A percentile compares a stretch with the other conserved stretches of the same genome.
These are phyloP conservation scores for Magnaporthiopsis incrustans DNA, from an alignment of 2,329 filamentous ascomycete species.

Conservation along the genomic window DNA sequence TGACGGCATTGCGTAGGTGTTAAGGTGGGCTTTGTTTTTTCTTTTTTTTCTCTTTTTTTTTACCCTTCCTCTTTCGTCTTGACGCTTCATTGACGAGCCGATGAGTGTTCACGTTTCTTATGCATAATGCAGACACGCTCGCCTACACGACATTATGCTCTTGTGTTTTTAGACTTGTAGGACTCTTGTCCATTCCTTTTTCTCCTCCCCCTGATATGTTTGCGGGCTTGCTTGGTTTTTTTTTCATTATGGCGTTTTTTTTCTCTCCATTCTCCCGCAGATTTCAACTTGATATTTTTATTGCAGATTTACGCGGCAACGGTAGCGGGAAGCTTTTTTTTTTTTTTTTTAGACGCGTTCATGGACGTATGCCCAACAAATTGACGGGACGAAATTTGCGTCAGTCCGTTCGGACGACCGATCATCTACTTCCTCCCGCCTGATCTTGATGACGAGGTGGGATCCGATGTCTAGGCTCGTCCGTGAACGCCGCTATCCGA, in stretches of 20 bases:
- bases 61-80: neutral
- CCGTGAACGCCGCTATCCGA: neutral
- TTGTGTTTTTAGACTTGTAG: neutral
- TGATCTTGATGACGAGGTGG: neutral
- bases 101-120: neutral
- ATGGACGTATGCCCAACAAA: neutral
- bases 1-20: neutral
- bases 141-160: neutral
- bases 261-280: too few relatives aligned
- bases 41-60: neutral
- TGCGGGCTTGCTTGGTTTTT: neutral
- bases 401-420: neutral
- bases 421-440: neutral
- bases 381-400: neutral
- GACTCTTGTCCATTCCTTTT: neutral
- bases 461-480: neutral
- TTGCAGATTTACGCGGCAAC: too few relatives aligned
- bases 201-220: neutral
- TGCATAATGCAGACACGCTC: neutral
- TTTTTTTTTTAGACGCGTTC: neutral
- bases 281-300: too few relatives aligned
- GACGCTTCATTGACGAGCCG: neutral
- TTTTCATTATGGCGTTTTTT: neutral
- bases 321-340: too few relatives aligned
- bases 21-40: neutral